phyloP scores from a whole-genome alignment of 108 stramenopile genomes.

The Skeletonema potamos region DNA sequence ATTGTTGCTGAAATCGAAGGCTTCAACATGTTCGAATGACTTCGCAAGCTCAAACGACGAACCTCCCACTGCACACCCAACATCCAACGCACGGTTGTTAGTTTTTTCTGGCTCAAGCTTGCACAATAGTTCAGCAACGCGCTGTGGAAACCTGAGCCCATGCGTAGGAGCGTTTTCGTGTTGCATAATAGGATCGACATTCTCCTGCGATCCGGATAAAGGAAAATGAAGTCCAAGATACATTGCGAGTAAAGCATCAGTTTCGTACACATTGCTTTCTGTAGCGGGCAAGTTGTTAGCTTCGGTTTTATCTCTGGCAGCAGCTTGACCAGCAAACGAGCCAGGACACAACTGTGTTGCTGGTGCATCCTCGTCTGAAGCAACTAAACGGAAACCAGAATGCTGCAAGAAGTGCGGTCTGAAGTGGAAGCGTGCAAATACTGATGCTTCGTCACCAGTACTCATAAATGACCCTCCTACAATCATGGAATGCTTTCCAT shows the following conservation, averaged over 20 bases:
- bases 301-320: conserved; percentile 42
- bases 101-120: conserved; percentile 53
- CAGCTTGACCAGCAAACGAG: conserved; percentile 68
- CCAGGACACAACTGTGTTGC: conserved; percentile 78
- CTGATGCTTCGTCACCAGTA: conserved; percentile 93
- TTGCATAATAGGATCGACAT: conserved; percentile 58
- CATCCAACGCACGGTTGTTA: conserved; percentile 71
- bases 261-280: conserved; percentile 73
- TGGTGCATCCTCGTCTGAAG: conserved; percentile 72
- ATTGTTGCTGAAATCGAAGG: conserved; percentile 84
- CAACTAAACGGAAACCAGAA: conserved; percentile 90
- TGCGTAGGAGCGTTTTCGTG: conserved; percentile 62
- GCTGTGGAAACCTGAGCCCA: conserved; percentile 71
- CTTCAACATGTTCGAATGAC: conserved; percentile 85
- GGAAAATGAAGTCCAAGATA: conserved; percentile 85
- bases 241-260: conserved; percentile 65
- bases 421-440: conserved; percentile 93
- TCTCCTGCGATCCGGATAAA: conserved; percentile 51
- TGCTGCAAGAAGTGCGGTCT: conserved; percentile 95
- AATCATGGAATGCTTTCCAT: conserved; percentile 94
- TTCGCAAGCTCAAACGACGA: conserved; percentile 86
- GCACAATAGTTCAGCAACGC: conserved; percentile 56
- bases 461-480: conserved; percentile 91
- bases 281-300: background rate
- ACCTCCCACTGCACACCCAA: conserved; percentile 94